Evolutionary conservation across 257 asterid species (phyloP).

Genomic region (Solanum acaule): DNA sequence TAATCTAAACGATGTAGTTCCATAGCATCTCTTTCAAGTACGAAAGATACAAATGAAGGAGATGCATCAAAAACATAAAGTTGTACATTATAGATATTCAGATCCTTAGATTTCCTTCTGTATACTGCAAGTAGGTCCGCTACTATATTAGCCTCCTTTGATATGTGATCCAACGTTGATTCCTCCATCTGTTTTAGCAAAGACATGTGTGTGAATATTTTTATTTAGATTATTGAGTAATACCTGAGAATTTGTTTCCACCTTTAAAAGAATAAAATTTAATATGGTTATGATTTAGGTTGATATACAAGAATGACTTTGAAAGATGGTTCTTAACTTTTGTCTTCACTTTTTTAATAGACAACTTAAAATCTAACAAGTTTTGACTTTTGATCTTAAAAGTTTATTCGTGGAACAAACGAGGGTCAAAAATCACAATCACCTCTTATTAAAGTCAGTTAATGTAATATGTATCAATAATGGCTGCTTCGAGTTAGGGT

Average conservation of each 20-base stretch:
- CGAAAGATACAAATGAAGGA: background rate
- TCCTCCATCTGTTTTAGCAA: too few relatives aligned
- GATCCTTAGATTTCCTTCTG: too few relatives aligned
- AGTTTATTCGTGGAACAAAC: fast-evolving
- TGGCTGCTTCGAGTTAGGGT: background rate
- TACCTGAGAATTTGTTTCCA: too few relatives aligned
- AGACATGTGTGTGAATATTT: too few relatives aligned
- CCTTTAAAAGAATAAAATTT: background rate
- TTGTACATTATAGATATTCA: too few relatives aligned
- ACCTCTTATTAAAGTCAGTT: background rate
- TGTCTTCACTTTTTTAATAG: background rate
- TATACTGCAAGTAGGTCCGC: too few relatives aligned
- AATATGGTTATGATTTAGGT: background rate
- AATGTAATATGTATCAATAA: background rate
- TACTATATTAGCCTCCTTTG: too few relatives aligned
- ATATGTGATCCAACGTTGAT: too few relatives aligned
- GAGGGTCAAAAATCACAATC: background rate
- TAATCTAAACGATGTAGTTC: too few relatives aligned
- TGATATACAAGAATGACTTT: background rate
- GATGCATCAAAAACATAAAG: too few relatives aligned
- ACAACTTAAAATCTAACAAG: background rate
- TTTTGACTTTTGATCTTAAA: background rate
- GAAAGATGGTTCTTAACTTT: background rate
- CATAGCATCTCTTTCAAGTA: too few relatives aligned
- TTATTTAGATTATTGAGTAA: too few relatives aligned